Base-by-base conservation (phyloP, 208 protist species). In the Entamoeba invadens region DNA sequence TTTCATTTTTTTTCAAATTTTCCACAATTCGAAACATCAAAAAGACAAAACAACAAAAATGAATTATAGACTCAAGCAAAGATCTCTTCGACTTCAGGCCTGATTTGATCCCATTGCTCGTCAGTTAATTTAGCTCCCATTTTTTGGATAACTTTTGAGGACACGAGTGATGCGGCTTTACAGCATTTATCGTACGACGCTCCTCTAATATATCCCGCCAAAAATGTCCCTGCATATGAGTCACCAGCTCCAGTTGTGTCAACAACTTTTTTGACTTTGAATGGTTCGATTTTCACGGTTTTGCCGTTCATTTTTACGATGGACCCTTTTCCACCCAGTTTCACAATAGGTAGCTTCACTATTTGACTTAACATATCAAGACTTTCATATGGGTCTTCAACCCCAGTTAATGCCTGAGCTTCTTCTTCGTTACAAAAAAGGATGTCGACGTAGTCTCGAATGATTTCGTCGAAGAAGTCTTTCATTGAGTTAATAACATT, bases 171-270 rank as follows among this genome's bases (percentile, higher is more conserved):
- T 77, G 57, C 57, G 21, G 57, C 57, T 77, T 77, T 77, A 57
- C 44, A 45, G 68, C 93, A 94, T 47, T 94, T 94, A 38, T 44
- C 21, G 1, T 38, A 38, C 1, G 45, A 18, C 1, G 18, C 2
- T 21, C 91, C 77, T 87, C 31, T 44, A 25, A 92, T 31, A 92
- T 45, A 47, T 18, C 18, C 77, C 8, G 94, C 87, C 4, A 95
- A 18, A 8, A 96, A 94, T 12, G 94, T 95, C 16, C 95, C 95
- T 42, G 96, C 95, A 93, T 96, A 95, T 31, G 95, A 92, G 51
- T 95, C 95, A 45, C 95, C 95, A 44, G 95, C 94, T 38, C 95
- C 95, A 46, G 95, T 95, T 45, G 46, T 31, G 45, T 95, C 95
- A 47, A 95, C 94, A 45, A 95, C 45, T 93, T 95, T 45, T n/a